Percentiles rank a stretch among this genome's conserved stretches.
phyloP scores from a whole-genome alignment of 306 rosid genomes.

The Medicago ruthenica region DNA sequence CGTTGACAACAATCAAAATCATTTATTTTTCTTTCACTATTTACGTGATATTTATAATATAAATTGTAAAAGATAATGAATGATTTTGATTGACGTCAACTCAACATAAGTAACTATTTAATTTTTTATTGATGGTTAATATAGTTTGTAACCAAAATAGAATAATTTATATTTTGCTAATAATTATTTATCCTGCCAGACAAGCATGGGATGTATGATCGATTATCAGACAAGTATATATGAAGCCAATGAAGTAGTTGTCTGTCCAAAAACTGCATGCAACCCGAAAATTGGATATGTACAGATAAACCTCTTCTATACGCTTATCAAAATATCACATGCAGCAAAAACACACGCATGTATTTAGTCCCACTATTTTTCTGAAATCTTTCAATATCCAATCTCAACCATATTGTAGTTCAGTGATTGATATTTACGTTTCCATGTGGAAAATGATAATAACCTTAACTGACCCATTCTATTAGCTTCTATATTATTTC shows the following conservation, averaged over 20 bases:
- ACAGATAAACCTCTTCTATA: background rate
- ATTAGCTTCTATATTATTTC: background rate
- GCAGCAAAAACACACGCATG: background rate
- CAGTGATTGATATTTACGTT: background rate
- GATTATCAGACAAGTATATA: background rate
- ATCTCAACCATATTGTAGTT: background rate
- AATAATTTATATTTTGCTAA: background rate
- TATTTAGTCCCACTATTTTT: background rate
- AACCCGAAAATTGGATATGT: background rate
- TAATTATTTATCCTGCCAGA: background rate
- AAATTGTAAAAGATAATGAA: no score
- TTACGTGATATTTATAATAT: no score
- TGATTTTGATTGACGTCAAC: no score
- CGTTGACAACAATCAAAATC: no score
- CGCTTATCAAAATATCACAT: slow-evolving; percentile 1
- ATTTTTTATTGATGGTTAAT: no score
- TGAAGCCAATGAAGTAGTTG: background rate
- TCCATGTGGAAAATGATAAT: background rate
- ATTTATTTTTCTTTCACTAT: no score
- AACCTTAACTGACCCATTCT: background rate
- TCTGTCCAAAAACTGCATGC: background rate
- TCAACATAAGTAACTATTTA: no score
- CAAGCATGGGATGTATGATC: background rate
- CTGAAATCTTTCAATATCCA: background rate
- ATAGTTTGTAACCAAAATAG: no score